Evolutionary conservation across 306 rosid species (phyloP), one percentile per base, ranked within the genome.

Genomic region (Glycine soja): DNA sequence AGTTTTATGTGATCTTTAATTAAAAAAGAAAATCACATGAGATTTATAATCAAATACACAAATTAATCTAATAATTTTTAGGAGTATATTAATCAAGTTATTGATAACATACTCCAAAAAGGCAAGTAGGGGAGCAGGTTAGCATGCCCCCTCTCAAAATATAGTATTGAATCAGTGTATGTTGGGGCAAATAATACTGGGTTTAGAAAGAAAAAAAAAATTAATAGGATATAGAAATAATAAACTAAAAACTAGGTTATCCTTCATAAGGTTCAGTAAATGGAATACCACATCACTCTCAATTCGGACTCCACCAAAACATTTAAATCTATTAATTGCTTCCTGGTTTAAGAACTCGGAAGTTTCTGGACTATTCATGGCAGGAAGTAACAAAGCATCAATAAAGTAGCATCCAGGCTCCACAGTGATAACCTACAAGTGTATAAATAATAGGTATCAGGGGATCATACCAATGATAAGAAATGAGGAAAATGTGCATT

Each of bases 381-480:
- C 93, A 3, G 98, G 91, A 78, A 67, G 85, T 81, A 92, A 84
- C 86, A 94, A 78, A 75, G 97, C 93, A 82, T 94, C 92, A 69
- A 92, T 91, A 70, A 94, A 91, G 93, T 94, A 94, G 92, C 97
- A 94, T 74, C 98, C 97, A 61, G 97, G 98, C 85, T 94, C 97
- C 81, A 94, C 98, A 0, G 98, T 92, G 72, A 94, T 92, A 85
- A 92, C 97, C 98, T 94, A 74, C 66, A 86, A 79, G 80, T 45
- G 76, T 59, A 80, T 50, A 79, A 63, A 36, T 59, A n/a, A 62
- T 36, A 64, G 70, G 24, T 64, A 36, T 64, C 70, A 34, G 15
- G 43, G 70, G 48, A 64, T 64, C 70, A 7, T 42, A 40, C 7
- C 43, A 63, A 16, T 14, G 10, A 34, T 34, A 13, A 64, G 70